Evolutionary conservation across 306 rosid species (phyloP).

Genomic region (Datisca glomerata): DNA sequence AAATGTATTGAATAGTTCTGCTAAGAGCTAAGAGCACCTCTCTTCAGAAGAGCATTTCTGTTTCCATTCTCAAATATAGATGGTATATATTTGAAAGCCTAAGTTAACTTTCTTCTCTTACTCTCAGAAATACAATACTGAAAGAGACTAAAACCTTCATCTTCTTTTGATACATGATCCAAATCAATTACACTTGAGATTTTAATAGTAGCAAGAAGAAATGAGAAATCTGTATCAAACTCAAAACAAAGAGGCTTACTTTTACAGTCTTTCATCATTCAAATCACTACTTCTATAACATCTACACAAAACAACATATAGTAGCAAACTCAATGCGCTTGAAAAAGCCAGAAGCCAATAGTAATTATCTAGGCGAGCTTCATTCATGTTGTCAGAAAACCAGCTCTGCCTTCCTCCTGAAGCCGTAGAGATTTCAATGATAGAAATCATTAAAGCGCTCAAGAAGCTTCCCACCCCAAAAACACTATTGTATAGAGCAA

Average conservation of each 20-base stretch:
- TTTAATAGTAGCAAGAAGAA: too few relatives aligned
- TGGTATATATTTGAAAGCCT: too few relatives aligned
- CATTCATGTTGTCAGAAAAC: slow-evolving; percentile 79
- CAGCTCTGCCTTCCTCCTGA: slow-evolving; percentile 45
- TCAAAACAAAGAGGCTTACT: too few relatives aligned
- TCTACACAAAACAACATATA: slow-evolving; percentile 46
- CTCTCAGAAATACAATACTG: too few relatives aligned
- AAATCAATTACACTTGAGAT: too few relatives aligned
- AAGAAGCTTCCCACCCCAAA: slow-evolving; percentile 91
- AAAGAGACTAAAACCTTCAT: too few relatives aligned
- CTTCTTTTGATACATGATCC: too few relatives aligned
- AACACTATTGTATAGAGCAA: slow-evolving; percentile 73
- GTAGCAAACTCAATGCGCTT: slow-evolving; percentile 35
- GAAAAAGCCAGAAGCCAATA: slow-evolving; percentile 65
- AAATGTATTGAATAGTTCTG: too few relatives aligned
- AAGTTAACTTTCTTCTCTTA: too few relatives aligned
- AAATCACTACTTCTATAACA: slow-evolving; percentile 31
- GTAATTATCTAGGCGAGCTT: slow-evolving; percentile 65
- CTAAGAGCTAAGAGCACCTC: too few relatives aligned
- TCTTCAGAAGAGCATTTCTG: too few relatives aligned
- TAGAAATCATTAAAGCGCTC: slow-evolving; percentile 64
- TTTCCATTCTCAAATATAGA: too few relatives aligned
- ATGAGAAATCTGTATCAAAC: background rate
- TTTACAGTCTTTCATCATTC: slow-evolving; percentile 27
- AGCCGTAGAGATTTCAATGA: slow-evolving; percentile 40